Base-by-base conservation (phyloP, 192 early-diverging fungal genomes). In the Lunasporangiospora selenospora region DNA sequence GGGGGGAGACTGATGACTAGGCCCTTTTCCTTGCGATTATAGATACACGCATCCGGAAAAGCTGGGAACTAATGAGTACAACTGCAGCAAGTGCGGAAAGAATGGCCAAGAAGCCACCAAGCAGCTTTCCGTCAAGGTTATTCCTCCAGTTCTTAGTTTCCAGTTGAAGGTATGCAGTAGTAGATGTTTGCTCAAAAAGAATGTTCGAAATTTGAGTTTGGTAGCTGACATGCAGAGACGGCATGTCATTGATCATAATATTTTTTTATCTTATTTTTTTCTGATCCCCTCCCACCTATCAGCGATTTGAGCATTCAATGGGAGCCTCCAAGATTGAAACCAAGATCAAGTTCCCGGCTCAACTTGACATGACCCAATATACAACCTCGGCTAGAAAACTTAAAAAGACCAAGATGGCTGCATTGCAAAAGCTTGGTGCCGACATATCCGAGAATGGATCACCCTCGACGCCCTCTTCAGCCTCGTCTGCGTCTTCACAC, bases 321-420 rank as follows among this genome's bases (percentile, higher is more conserved):
- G 76, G 79, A 18, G 77, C 77, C 8, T 80, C 87, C 48, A 98
- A 98, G 67, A 87, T 97, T 48, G 95, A 98, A 48, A 86, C 95
- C 1, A 88, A 87, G 67, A 92, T 98, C 29, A 78, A 84, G 23
- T 83, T 98, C 29, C 95, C 97, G 15, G 77, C 83, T 24, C 82
- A 92, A 26, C 75, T 98, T 23, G 95, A 98, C 75, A 92, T 98
- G 91, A 92, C 92, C 4, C 93, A 90, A 11, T 96, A 91, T 53
- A 97, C 94, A 4, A 87, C 93, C 7, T 65, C 84, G 0, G 83
- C 84, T 0, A 64, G 80, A 21, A 81, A 79, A 12, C 45, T 75
- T 5, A 80, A 77, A 32, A 65, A 76, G 42, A 69, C 57, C 55
- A 75, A 81, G 3, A 15, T 76, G 1, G 67, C 77, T 6, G 80